Evolutionary conservation across 2,329 filamentous ascomycete species (phyloP).

Genomic region (Penicillium carneum): DNA sequence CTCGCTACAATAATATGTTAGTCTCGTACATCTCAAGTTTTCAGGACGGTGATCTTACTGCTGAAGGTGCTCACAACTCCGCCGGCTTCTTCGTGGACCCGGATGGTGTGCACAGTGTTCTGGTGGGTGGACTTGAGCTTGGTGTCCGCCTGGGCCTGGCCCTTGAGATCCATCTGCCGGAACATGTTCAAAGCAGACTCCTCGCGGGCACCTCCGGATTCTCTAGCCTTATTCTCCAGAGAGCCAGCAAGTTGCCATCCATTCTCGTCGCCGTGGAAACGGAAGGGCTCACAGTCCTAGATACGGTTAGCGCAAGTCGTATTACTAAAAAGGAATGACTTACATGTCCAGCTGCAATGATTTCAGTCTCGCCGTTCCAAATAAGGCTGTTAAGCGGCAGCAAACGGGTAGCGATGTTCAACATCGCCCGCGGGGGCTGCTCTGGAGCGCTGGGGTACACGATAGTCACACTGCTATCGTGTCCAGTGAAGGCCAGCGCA

Average conservation of each 20-base stretch:
- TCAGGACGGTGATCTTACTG: conserved; percentile 65
- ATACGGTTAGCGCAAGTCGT: conserved; percentile 12
- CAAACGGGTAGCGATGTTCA: conserved; percentile 87
- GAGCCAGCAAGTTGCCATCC: conserved; percentile 87
- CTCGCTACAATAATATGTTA: conserved; percentile 63
- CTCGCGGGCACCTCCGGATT: conserved; percentile 70
- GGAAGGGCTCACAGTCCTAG: conserved; percentile 81
- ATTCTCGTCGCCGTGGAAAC: conserved; percentile 76
- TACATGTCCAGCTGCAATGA: conserved; percentile 90
- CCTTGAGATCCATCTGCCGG: conserved; percentile 96
- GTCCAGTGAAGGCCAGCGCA: conserved; percentile 89
- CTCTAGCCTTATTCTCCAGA: conserved; percentile 74
- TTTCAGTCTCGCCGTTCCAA: conserved; percentile 90
- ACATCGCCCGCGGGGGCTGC: conserved; percentile 85
- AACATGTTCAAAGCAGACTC: conserved; percentile 98
- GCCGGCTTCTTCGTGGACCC: conserved; percentile 73
- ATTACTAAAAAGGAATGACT: conserved; percentile 33
- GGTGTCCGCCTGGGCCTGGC: conserved; percentile 88
- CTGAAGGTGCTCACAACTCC: conserved; percentile 79
- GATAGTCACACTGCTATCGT: conserved; percentile 95
- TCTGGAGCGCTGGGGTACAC: conserved; percentile 93
- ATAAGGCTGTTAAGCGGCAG: conserved; percentile 91
- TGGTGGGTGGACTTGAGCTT: conserved; percentile 95
- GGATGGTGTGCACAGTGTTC: conserved; percentile 88
- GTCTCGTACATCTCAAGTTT: conserved; percentile 16